Conservation (phyloP, 208 protist genomes). For the Blastocrithidia nonstop region DNA sequence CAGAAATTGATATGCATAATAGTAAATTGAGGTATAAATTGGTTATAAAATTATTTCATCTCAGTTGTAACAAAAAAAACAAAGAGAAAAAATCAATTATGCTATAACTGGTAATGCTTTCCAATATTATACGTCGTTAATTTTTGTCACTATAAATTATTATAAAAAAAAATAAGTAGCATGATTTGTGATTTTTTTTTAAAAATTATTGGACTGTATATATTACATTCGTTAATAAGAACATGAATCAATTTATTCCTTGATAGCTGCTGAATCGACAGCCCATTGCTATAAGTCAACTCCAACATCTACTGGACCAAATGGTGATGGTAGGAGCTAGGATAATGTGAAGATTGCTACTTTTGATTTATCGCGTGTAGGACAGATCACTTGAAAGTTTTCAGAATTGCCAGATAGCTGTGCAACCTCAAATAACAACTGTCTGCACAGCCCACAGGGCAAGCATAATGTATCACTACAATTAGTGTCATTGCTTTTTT, state of each 20-base stretch:
- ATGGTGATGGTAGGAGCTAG: conserved; percentile 46
- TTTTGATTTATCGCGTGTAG: conserved; percentile 22
- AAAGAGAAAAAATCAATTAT: too few species aligned
- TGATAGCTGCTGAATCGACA: too few species aligned
- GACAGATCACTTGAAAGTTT: conserved; percentile 49
- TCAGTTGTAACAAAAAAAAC: too few species aligned
- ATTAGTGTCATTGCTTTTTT: not conserved
- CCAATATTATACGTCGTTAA: not conserved
- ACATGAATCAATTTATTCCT: conserved; percentile 1
- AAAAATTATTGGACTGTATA: not conserved
- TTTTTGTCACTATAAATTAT: not conserved
- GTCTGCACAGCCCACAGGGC: conserved; percentile 76
- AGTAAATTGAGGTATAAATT: too few species aligned
- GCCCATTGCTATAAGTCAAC: conserved; percentile 34
- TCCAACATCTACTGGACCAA: conserved; percentile 60
- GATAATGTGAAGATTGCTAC: conserved; percentile 40
- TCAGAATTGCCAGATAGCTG: conserved; percentile 56
- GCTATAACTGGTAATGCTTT: too few species aligned
- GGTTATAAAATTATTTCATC: too few species aligned
- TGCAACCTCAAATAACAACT: conserved; percentile 64
- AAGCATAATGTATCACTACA: conserved; percentile 30
- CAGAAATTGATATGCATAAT: too few species aligned
- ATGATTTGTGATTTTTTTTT: not conserved
- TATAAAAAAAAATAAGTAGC: conserved; percentile 1
- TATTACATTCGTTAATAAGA: conserved; percentile 1